Evolutionary conservation across 345 rosid species (phyloP), one percentile per base, ranked within the genome.

Genomic region (Physaria fendleri): DNA sequence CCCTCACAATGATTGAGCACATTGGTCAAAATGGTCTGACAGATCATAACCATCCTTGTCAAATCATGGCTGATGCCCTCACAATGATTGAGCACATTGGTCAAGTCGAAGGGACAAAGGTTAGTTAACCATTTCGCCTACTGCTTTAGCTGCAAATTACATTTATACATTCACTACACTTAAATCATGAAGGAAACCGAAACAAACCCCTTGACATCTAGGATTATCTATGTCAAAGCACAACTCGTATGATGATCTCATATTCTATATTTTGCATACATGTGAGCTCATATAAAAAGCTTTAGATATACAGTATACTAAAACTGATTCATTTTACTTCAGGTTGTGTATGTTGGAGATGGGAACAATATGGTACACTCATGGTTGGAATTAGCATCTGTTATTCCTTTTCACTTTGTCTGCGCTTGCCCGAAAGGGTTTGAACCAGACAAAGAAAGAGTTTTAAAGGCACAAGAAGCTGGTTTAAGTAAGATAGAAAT

Each of bases 281-380:
- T 37, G 6, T 28, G 15, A 56, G 25, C 43, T 56, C 10, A 13
- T 18, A 46, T 11, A 48, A 8, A 9, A 48, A 8, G 1, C 0
- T 8, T 17, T 29, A 14, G 11, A 2, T 38, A 8, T 16, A 35
- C 29, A 11, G 2, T 38, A 8, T 16, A 35, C 29, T 44, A 3
- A 53, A 13, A 22, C 14, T 39, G 25, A 47, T 24, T 17, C 21
- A 39, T 29, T 1, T 44, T 69, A 64, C 21, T 76, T 53, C 76
- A 93, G 99, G 97, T 89, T 68, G 94, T 93, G 39, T 93, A 93
- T 78, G 86, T 93, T 45, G 99, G 99, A 64, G 99, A 89, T 72
- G 95, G 95, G 61, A 89, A 87, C 70, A 93, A 93, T 79, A 69
- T 93, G 51, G 99, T 89, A 28, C 95, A 93, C 78, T 93, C 99